Conservation (phyloP, 1,139 yeast genomes). For the Geotrichum macrosporum region DNA sequence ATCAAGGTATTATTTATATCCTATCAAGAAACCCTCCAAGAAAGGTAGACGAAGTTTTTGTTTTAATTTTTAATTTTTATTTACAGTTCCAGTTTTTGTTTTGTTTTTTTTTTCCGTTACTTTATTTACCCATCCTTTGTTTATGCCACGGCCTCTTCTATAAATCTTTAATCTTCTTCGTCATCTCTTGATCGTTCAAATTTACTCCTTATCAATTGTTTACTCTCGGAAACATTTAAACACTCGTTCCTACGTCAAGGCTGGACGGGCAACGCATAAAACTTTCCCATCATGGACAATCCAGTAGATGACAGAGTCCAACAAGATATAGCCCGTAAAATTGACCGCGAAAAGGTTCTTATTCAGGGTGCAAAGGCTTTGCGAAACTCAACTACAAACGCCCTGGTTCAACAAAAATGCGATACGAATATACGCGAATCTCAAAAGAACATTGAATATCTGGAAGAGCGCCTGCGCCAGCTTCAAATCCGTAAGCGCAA, state of each 20-base stretch:
- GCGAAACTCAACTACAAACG: slow-evolving; percentile 71
- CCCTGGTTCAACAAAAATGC: slow-evolving; percentile 83
- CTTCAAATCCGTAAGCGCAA: slow-evolving; percentile 42
- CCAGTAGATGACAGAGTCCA: slow-evolving; percentile 33
- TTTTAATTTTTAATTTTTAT: no score
- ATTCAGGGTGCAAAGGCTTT: slow-evolving; percentile 82
- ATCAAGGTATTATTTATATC: no score
- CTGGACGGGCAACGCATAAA: not conserved
- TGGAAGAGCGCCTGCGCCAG: slow-evolving; percentile 71
- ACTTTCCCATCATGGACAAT: slow-evolving; percentile 16
- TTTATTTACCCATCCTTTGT: slow-evolving; percentile 8
- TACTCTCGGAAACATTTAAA: no score
- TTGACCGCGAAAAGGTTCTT: slow-evolving; percentile 81
- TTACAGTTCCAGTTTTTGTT: not conserved
- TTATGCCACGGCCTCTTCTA: slow-evolving; percentile 11
- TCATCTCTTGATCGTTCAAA: not conserved
- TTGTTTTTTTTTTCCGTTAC: slow-evolving; percentile 6
- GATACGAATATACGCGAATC: slow-evolving; percentile 89
- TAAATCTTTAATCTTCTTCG: not conserved
- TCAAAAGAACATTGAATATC: slow-evolving; percentile 81
- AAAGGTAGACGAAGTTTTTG: not conserved
- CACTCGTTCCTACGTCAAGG: not conserved
- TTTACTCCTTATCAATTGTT: not conserved
- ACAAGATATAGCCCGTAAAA: slow-evolving; percentile 70
- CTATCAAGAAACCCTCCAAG: no score